A percentile compares a stretch with the other conserved stretches of the same genome.
Conservation (phyloP, 2,329 filamentous ascomycete genomes). For the Diaporthe ilicicola region DNA sequence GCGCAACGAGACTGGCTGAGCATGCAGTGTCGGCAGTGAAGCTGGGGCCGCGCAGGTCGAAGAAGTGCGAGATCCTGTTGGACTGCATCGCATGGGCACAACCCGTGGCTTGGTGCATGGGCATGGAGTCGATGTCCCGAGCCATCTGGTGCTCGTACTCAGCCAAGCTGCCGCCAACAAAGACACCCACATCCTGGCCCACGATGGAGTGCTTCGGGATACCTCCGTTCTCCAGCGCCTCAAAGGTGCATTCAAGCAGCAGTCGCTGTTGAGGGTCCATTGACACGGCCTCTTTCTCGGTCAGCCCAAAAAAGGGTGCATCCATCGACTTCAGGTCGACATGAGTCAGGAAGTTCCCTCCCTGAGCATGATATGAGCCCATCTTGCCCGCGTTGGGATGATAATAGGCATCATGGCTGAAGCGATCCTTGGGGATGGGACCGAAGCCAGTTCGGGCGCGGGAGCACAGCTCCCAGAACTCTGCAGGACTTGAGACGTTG, state of each 20-base stretch:
- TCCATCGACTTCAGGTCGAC: slow-evolving; percentile 56
- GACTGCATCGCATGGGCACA: slow-evolving; percentile 61
- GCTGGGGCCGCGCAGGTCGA: slow-evolving; percentile 62
- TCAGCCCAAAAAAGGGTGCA: slow-evolving; percentile 62
- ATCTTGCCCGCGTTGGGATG: slow-evolving; percentile 54
- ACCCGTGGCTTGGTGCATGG: slow-evolving; percentile 62
- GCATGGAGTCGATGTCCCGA: slow-evolving; percentile 50
- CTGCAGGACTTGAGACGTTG: slow-evolving; percentile 49
- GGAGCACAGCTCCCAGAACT: slow-evolving; percentile 56
- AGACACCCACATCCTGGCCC: slow-evolving; percentile 59
- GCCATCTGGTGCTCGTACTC: slow-evolving; percentile 58
- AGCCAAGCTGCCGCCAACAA: slow-evolving; percentile 56
- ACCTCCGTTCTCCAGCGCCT: slow-evolving; percentile 62
- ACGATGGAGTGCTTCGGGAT: slow-evolving; percentile 56
- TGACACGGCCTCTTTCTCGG: slow-evolving; percentile 57
- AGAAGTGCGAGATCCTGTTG: slow-evolving; percentile 64
- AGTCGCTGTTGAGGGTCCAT: slow-evolving; percentile 65
- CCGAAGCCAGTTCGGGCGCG: slow-evolving; percentile 51
- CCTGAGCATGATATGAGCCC: slow-evolving; percentile 48
- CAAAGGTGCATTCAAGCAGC: slow-evolving; percentile 61
- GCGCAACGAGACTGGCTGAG: slow-evolving; percentile 58
- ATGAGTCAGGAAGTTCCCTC: slow-evolving; percentile 54
- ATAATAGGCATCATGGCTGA: slow-evolving; percentile 49
- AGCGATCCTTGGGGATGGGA: slow-evolving; percentile 54
- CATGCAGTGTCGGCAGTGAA: slow-evolving; percentile 62